Evolutionary conservation across 2,329 filamentous ascomycete species (phyloP), one percentile per base, ranked within the genome.

Genomic region (Aspergillus sp.): DNA sequence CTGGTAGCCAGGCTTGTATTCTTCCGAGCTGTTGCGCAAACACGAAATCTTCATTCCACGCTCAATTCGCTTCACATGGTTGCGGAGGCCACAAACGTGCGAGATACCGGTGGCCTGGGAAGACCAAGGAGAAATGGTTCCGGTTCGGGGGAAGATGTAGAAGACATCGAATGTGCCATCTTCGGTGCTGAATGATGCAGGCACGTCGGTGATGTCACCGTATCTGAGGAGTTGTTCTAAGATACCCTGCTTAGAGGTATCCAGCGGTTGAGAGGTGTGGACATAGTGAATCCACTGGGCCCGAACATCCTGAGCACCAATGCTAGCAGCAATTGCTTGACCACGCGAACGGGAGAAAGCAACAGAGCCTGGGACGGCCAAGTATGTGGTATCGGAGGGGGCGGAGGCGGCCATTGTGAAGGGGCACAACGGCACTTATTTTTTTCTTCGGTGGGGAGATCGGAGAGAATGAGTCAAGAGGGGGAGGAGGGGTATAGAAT

Each of bases 101-200:
- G 91, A 86, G 65, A 97, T 96, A 64, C 83, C 91, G 37, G 91
- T 95, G 27, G 90, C 91, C 68, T 96, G 90, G 44, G 90, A 95
- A 69, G 90, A 96, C 93, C 93, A 98, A 63, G 93, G 93, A 33
- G 90, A 96, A 54, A 95, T 83, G 2, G 82, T 90, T 57, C 82
- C 82, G 12, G 87, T 86, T 53, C 91, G 81, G 13, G 91, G 91
- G 37, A 79, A 82, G 46, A 95, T 77, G 62, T 90, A 88, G 63
- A 87, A 78, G 49, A 83, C 73, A 39, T 76, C 69, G 35, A 74
- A 72, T 46, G 74, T 66, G 42, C 75, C 70, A 46, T 79, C 75
- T 49, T 68, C 56, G 68, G 70, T 55, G 57, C 66, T 49, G 69
- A 74, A 61, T 37, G 67, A 57, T 31, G 63, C 54, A 30, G 62